phyloP scores from a whole-genome alignment of 2,329 filamentous ascomycete genomes.

The Endothia cerciana region DNA sequence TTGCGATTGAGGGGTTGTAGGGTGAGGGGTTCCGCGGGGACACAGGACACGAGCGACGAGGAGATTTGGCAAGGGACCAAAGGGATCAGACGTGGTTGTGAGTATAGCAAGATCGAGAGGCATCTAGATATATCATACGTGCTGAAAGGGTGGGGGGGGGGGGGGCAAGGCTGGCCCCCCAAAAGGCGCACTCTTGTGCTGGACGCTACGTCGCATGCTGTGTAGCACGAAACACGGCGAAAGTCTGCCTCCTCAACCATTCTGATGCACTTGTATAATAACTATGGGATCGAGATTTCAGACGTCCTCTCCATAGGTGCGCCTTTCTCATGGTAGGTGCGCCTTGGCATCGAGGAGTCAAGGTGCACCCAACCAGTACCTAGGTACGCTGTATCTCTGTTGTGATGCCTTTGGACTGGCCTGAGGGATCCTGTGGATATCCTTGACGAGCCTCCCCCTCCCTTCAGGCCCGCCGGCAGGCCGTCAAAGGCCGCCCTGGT shows the following conservation, averaged over 20 bases:
- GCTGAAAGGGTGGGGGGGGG: too few species aligned
- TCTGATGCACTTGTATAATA: too few species aligned
- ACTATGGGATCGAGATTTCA: too few species aligned
- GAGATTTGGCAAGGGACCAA: neutral
- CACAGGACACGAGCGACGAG: neutral
- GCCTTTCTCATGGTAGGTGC: too few species aligned
- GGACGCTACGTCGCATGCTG: neutral
- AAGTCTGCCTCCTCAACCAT: too few species aligned
- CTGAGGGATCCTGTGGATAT: neutral
- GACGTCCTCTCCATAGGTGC: too few species aligned
- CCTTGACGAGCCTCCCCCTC: neutral
- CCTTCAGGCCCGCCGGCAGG: constrained; percentile 35
- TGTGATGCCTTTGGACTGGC: neutral
- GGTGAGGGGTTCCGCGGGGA: neutral
- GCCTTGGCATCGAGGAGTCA: neutral
- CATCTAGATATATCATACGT: too few species aligned
- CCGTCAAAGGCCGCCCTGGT: constrained; percentile 25
- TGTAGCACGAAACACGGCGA: neutral
- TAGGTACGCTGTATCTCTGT: neutral
- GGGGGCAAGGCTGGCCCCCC: too few species aligned
- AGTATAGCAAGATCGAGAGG: neutral
- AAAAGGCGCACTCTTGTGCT: neutral
- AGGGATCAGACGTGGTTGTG: neutral
- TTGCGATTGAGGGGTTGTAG: neutral
- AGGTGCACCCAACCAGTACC: neutral